Base-by-base conservation (phyloP, 2,329 filamentous ascomycete genomes). In the Aureobasidium subglaciale region DNA sequence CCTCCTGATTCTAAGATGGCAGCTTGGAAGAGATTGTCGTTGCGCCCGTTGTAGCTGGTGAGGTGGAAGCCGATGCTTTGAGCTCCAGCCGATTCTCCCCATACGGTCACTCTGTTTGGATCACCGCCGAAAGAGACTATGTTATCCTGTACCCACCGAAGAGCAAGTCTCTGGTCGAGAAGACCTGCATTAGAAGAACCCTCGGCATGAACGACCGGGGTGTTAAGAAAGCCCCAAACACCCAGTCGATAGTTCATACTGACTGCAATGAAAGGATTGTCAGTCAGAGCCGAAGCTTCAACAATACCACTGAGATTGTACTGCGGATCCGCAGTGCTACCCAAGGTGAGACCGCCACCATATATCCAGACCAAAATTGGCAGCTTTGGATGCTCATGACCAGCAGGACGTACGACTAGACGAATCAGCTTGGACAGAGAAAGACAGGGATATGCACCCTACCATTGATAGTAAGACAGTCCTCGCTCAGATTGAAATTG, bases 71-170 rank as follows among this genome's bases (percentile, higher is more conserved):
- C 72, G 4, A 74, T 70, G 5, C 67, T 69, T 3, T 65, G 63
- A 1, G 59, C 72, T 30, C 73, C 72, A 0, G 79, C 78, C 3
- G 73, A 78, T 67, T 83, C 77, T 34, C 83, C 85, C 78, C 82
- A 81, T 50, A 85, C 64, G 2, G 82, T 86, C 24, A 86, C 75
- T 57, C 80, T 77, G 9, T 70, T 67, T 2, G 71, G 72, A 62
- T 86, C 78, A 2, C 83, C 84, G 0, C 83, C 83, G 67, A 87
- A 85, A 4, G 68, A 70, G 5, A 66, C 75, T 54, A 84, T 79
- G 66, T 85, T 85, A 24, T 77, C 71, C 59, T 74, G 72, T 24
- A 86, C 77, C 84, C 84, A 87, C 56, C 75, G 68, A 20, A 87
- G 71, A 11, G 81, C 72, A 13, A 78, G 63, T 58, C 78, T 74